Evolutionary conservation across 2,329 filamentous ascomycete species (phyloP).

Genomic region (Phialocephala subalpina): DNA sequence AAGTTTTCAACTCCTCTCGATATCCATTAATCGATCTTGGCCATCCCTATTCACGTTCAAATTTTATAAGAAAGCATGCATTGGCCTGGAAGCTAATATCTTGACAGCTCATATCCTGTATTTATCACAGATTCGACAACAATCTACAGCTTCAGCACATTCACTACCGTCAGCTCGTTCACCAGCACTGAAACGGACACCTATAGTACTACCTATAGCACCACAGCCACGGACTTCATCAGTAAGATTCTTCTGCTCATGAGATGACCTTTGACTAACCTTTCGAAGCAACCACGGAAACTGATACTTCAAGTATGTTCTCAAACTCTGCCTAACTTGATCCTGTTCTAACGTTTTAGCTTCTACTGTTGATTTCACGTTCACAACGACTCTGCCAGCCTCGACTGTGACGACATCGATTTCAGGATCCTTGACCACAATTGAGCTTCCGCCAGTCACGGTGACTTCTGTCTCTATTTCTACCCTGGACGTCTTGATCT

Average conservation of each 20-base stretch:
- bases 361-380: slow-evolving; percentile 14
- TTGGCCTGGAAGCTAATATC: slow-evolving; percentile 2
- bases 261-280: slow-evolving; percentile 12
- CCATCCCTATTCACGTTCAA: neutral
- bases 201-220: neutral
- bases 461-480: slow-evolving; percentile 21
- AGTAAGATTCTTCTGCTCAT: slow-evolving; percentile 18
- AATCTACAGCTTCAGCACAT: slow-evolving; percentile 29
- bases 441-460: slow-evolving; percentile 12
- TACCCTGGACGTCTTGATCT: neutral
- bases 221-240: slow-evolving; percentile 6
- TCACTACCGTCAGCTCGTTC: slow-evolving; percentile 27
- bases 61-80: neutral
- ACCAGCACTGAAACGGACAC: slow-evolving; percentile 5
- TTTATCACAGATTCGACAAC: slow-evolving; percentile 19
- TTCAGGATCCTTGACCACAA: slow-evolving; percentile 25
- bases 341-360: slow-evolving; percentile 11
- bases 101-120: slow-evolving; percentile 19
- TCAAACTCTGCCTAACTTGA: neutral
- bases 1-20: neutral
- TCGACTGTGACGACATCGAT: slow-evolving; percentile 23
- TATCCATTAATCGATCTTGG: neutral
- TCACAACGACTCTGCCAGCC: slow-evolving; percentile 17
- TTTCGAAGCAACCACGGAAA: slow-evolving; percentile 13
- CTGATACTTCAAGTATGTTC: slow-evolving; percentile 10